Evolutionary conservation across 352 stramenopile genomes (phyloP).

Genomic region (Pythium scleroteichum): DNA sequence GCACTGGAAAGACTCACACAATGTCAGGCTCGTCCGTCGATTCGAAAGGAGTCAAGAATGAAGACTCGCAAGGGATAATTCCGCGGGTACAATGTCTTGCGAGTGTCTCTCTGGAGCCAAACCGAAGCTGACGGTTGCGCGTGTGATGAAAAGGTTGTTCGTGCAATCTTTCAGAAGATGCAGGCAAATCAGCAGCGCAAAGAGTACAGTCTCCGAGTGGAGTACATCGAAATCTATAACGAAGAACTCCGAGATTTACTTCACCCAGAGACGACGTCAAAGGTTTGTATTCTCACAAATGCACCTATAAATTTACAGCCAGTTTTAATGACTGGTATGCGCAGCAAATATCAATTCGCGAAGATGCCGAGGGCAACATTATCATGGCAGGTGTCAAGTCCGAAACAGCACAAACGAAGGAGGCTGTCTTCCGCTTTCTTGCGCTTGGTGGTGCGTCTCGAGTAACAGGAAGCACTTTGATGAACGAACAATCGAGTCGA

Average conservation of each 20-base stretch:
- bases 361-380: slow-evolving; percentile 80
- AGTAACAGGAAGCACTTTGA: slow-evolving; percentile 86
- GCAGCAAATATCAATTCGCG: slow-evolving; percentile 74
- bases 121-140: slow-evolving; percentile 11
- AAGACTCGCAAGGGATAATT: slow-evolving; percentile 80
- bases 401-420: slow-evolving; percentile 65
- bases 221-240: slow-evolving; percentile 99
- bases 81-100: slow-evolving; percentile 52
- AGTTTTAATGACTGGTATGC: not conserved
- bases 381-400: slow-evolving; percentile 83
- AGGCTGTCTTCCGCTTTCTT: slow-evolving; percentile 85
- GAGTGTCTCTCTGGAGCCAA: not conserved
- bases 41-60: slow-evolving; percentile 49
- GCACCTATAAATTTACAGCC: too few relatives aligned
- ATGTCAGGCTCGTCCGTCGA: slow-evolving; percentile 77
- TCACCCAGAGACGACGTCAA: slow-evolving; percentile 72
- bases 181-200: slow-evolving; percentile 38
- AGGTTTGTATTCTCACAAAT: slow-evolving; percentile 38
- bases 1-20: slow-evolving; percentile 95
- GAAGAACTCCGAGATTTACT: slow-evolving; percentile 97
- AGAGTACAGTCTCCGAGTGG: slow-evolving; percentile 91
- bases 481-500: slow-evolving; percentile 90
- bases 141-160: slow-evolving; percentile 42
- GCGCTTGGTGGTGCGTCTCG: slow-evolving; percentile 74
- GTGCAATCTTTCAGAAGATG: slow-evolving; percentile 71